Evolutionary conservation across 441 rosid species (phyloP).

Genomic region (Melianthus villosus): DNA sequence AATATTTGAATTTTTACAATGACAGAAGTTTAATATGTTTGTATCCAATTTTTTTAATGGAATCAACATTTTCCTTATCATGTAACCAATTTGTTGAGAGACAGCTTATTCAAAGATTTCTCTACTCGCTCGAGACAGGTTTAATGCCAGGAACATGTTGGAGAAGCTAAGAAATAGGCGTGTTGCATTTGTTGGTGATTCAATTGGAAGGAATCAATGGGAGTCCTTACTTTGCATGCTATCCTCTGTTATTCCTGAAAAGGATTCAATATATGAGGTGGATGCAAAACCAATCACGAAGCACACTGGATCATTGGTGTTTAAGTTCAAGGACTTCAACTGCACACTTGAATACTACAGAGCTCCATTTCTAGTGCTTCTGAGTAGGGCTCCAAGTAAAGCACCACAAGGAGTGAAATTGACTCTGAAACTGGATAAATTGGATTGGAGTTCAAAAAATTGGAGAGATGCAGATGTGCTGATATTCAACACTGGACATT

Average conservation of each 20-base stretch:
- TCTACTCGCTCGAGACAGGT: slow-evolving; percentile 25
- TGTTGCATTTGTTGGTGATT: slow-evolving; percentile 78
- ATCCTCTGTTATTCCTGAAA: slow-evolving; percentile 40
- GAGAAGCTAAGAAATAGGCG: slow-evolving; percentile 45
- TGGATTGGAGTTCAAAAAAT: slow-evolving; percentile 39
- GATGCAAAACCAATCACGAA: slow-evolving; percentile 74
- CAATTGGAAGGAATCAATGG: slow-evolving; percentile 90
- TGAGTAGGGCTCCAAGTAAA: slow-evolving; percentile 43
- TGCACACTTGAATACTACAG: slow-evolving; percentile 82
- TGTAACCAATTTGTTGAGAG: neutral
- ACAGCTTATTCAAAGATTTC: neutral
- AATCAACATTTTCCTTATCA: neutral
- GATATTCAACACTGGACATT: slow-evolving; percentile 57
- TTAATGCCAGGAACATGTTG: slow-evolving; percentile 54
- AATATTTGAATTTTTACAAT: no score
- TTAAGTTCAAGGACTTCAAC: slow-evolving; percentile 59
- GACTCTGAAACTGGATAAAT: slow-evolving; percentile 39
- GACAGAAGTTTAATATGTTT: neutral
- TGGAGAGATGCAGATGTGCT: slow-evolving; percentile 68
- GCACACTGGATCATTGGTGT: slow-evolving; percentile 62
- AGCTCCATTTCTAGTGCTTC: slow-evolving; percentile 60
- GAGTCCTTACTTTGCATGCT: slow-evolving; percentile 86
- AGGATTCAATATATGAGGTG: slow-evolving; percentile 48
- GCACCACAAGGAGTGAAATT: slow-evolving; percentile 35
- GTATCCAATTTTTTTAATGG: neutral